A percentile compares a stretch with the other conserved stretches of the same genome.
Conservation (phyloP, 2,329 filamentous ascomycete genomes). For the Apiospora kogelbergensis region DNA sequence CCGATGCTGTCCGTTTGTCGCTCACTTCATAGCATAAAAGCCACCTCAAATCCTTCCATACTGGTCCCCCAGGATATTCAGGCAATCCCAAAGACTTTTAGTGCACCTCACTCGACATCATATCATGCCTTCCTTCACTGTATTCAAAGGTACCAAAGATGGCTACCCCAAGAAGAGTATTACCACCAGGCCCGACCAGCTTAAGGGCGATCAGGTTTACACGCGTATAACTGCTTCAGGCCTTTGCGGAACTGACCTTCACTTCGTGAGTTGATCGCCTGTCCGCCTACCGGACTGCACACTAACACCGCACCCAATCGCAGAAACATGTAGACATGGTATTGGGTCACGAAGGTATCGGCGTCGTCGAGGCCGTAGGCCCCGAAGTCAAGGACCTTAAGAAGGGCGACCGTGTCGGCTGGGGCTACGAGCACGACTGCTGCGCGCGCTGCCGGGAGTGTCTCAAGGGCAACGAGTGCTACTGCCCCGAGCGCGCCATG, state of each 20-base stretch:
- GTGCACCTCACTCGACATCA: no score
- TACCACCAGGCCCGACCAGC: constrained; percentile 44
- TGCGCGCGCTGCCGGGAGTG: constrained; percentile 47
- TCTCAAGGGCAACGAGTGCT: constrained; percentile 41
- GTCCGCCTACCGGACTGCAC: no score
- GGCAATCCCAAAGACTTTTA: no score
- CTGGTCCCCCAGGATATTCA: no score
- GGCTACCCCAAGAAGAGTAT: no score
- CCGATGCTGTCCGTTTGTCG: no score
- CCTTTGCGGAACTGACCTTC: constrained; percentile 51
- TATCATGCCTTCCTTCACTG: no score
- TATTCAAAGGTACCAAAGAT: no score
- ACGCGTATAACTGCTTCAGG: constrained; percentile 66
- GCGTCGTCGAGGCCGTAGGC: constrained; percentile 43
- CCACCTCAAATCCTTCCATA: no score
- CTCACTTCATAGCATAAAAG: no score
- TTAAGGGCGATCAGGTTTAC: constrained; percentile 56
- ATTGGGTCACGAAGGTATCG: constrained; percentile 53
- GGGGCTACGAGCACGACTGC: constrained; percentile 41
- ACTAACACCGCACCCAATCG: no score
- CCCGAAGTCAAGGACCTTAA: constrained; percentile 37
- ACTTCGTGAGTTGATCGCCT: no score
- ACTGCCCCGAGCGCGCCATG: constrained; percentile 40
- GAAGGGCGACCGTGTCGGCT: constrained; percentile 46
- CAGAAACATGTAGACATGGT: constrained; percentile 34